phyloP scores from a whole-genome alignment of 805 yeast genomes.

The Teunomyces pallodes region DNA sequence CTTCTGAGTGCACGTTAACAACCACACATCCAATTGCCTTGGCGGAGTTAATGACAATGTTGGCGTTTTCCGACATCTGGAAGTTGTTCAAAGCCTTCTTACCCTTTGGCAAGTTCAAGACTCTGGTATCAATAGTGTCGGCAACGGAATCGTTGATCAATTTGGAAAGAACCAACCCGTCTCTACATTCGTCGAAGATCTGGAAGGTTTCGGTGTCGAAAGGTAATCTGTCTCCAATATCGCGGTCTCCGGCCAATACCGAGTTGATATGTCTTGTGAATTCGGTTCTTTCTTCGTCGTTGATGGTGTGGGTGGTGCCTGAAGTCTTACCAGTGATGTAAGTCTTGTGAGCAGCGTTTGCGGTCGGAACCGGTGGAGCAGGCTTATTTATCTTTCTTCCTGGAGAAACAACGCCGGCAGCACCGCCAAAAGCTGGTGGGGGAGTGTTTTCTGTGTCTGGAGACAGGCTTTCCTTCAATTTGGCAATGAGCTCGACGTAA shows the following conservation, averaged over 20 bases:
- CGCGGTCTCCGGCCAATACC: conserved; percentile 84
- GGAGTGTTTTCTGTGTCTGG: conserved; percentile 16
- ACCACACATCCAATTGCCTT: conserved; percentile 98
- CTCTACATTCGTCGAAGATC: conserved; percentile 93
- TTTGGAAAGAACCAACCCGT: conserved; percentile 89
- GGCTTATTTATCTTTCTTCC: conserved; percentile 22
- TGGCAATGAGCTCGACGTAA: conserved; percentile 79
- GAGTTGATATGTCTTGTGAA: conserved; percentile 95
- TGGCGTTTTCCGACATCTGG: conserved; percentile 95
- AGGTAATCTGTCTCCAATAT: conserved; percentile 82
- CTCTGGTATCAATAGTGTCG: conserved; percentile 97
- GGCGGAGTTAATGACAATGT: conserved; percentile 96
- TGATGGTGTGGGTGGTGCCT: conserved; percentile 93
- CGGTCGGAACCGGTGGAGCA: conserved; percentile 46
- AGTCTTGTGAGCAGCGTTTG: conserved; percentile 53
- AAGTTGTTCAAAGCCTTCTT: conserved; percentile 82
- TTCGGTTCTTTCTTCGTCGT: conserved; percentile 94
- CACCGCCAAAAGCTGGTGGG: conserved; percentile 21
- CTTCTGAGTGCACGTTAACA: conserved; percentile 95
- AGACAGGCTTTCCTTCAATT: conserved; percentile 54
- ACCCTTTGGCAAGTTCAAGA: conserved; percentile 77
- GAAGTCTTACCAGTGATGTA: conserved; percentile 83
- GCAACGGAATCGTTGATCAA: conserved; percentile 97
- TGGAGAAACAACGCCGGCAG: conserved; percentile 12
- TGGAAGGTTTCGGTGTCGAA: conserved; percentile 93